A percentile compares a stretch with the other conserved stretches of the same genome.
Evolutionary conservation across 805 yeast genomes (phyloP).

Genomic region (Kluyveromyces dobzhanskii): DNA sequence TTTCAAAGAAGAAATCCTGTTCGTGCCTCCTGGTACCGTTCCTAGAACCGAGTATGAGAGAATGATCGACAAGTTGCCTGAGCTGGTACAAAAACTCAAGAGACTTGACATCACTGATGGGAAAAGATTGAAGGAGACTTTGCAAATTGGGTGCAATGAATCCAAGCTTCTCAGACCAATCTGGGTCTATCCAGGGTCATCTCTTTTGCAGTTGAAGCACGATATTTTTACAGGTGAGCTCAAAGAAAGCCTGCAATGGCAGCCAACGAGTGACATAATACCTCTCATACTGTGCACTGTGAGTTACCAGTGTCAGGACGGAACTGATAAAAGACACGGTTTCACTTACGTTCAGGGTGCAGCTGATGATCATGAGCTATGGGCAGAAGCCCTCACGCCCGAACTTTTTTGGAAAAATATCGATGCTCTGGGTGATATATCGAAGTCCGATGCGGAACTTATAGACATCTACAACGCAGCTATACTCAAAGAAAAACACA

Average conservation of each 20-base stretch:
- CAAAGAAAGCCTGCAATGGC: constrained; percentile 25
- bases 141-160: constrained; percentile 28
- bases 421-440: constrained; percentile 21
- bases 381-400: constrained; percentile 58
- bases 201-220: constrained; percentile 13
- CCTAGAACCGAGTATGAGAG: constrained; percentile 47
- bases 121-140: constrained; percentile 21
- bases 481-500: neutral
- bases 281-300: constrained; percentile 53
- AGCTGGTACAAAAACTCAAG: constrained; percentile 38
- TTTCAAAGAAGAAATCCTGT: constrained; percentile 30
- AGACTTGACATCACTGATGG: constrained; percentile 34
- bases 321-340: constrained; percentile 38
- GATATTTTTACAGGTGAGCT: constrained; percentile 28
- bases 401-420: constrained; percentile 46
- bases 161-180: constrained; percentile 46
- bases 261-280: constrained; percentile 29
- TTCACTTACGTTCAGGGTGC: constrained; percentile 81
- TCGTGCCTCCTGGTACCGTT: constrained; percentile 45
- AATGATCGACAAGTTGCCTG: constrained; percentile 41
- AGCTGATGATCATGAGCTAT: constrained; percentile 87
- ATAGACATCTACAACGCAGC: constrained; percentile 1
- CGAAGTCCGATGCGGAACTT: constrained; percentile 27
- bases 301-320: constrained; percentile 54
- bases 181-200: constrained; percentile 58